Evolutionary conservation across 768 basidiomycete genomes (phyloP).

Genomic region (Leccinum boreale): DNA sequence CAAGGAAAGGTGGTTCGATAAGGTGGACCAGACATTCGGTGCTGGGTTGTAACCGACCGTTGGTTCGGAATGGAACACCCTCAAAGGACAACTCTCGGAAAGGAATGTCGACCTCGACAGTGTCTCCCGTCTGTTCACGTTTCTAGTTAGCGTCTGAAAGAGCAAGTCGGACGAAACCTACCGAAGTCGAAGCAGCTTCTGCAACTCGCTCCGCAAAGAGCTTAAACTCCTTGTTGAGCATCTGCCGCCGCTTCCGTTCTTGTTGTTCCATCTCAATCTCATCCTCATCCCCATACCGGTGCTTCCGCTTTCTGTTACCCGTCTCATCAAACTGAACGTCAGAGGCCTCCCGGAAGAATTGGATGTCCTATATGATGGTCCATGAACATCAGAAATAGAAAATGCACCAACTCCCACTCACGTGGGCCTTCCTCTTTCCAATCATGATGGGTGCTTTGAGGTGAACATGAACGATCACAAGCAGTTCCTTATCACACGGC

Average conservation of each 20-base stretch:
- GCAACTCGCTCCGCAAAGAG: conserved; percentile 90
- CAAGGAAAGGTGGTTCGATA: conserved; percentile 93
- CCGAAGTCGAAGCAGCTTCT: conserved; percentile 74
- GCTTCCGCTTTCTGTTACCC: conserved; percentile 96
- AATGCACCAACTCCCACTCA: conserved; percentile 34
- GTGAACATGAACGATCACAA: conserved; percentile 92
- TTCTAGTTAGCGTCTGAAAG: background rate
- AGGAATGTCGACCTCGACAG: conserved; percentile 91
- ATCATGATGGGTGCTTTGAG: conserved; percentile 96
- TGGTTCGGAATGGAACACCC: conserved; percentile 94
- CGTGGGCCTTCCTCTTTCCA: conserved; percentile 96
- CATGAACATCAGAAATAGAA: background rate
- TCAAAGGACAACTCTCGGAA: conserved; percentile 97
- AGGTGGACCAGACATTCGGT: conserved; percentile 96
- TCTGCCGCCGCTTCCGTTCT: conserved; percentile 83
- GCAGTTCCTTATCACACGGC: conserved; percentile 92
- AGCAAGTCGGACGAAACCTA: conserved; percentile 36
- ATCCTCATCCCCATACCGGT: conserved; percentile 97
- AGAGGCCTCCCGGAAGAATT: conserved; percentile 97
- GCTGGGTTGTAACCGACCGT: conserved; percentile 91
- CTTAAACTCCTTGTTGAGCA: conserved; percentile 93
- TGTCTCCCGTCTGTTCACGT: conserved; percentile 62
- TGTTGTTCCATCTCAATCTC: conserved; percentile 99
- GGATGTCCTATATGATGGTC: conserved; percentile 67
- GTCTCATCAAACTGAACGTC: conserved; percentile 99